These are phyloP conservation scores for Trametes versicolor DNA, from an alignment of 1,284 basidiomycete species.

Conservation along the genomic window DNA sequence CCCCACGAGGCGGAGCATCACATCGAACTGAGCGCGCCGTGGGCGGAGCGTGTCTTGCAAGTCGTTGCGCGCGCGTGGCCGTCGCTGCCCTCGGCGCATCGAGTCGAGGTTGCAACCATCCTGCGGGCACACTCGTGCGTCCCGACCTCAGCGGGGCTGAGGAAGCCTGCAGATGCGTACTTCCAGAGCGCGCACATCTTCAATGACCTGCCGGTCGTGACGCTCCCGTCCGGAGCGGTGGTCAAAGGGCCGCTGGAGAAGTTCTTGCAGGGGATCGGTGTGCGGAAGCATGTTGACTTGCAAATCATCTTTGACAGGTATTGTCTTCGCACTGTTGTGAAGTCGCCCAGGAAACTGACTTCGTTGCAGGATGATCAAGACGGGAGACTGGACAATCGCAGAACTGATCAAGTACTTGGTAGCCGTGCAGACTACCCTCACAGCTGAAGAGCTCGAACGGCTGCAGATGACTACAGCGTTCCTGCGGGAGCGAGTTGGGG, in stretches of 20 bases:
- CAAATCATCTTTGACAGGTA: constrained; percentile 86
- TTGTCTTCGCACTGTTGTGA: background rate
- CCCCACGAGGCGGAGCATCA: constrained; percentile 65
- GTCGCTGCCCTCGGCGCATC: constrained; percentile 67
- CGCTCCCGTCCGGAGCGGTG: constrained; percentile 70
- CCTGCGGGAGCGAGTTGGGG: constrained; percentile 62
- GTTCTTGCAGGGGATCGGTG: constrained; percentile 82
- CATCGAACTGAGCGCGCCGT: constrained; percentile 73
- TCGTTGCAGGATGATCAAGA: constrained; percentile 80
- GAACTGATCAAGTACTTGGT: constrained; percentile 91
- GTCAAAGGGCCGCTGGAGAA: constrained; percentile 85
- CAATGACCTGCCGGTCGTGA: constrained; percentile 86
- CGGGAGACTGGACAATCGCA: constrained; percentile 82
- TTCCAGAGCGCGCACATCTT: constrained; percentile 92
- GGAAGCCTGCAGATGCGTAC: constrained; percentile 82
- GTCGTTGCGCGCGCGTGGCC: constrained; percentile 84
- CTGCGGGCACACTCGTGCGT: constrained; percentile 81
- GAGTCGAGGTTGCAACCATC: constrained; percentile 64
- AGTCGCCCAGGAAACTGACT: constrained; percentile 9
- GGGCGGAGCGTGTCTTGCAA: constrained; percentile 86
- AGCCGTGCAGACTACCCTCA: constrained; percentile 82
- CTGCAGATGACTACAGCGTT: constrained; percentile 88
- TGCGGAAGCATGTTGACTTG: constrained; percentile 92
- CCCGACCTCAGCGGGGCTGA: constrained; percentile 86
- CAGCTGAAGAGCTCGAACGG: constrained; percentile 74